Evolutionary conservation across 345 rosid genomes (phyloP), one percentile per base, ranked within the genome.

Genomic region (Hypericum perforatum): DNA sequence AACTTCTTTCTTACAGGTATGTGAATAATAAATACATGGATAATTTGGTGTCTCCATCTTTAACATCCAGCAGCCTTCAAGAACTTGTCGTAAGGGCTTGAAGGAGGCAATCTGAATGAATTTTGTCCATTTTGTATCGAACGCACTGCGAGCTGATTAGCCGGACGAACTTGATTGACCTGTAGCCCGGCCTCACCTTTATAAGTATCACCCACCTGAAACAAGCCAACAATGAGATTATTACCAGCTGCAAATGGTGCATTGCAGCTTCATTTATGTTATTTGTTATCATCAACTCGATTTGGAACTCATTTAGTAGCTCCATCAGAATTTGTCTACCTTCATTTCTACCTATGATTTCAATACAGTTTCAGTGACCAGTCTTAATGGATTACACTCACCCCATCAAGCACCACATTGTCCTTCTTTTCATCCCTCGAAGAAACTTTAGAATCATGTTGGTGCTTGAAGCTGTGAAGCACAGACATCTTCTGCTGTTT

Each of bases 401-500:
- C 96, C 82, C 22, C 62, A 45, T 60, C 70, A 7, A 54, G 65
- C 39, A 66, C 74, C 41, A 64, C 54, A 14, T 60, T 65, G 45
- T 56, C 66, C 40, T 66, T 68, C 47, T 65, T 73, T 62, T 63
- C 81, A 41, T 43, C 66, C 50, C 67, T 59, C 32, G 77, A 75
- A 61, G 63, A 54, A 46, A 74, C 78, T 60, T 68, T 83, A 71
- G 68, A 41, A 46, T 81, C 81, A 9, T 69, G 73, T 61, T 68
- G 80, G 60, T 67, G 70, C 74, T 86, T 86, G 61, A 86, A 82
- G 67, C 96, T 84, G 52, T 71, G 89, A 69, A 90, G 89, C 54
- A 86, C 82, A 1, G 89, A 82, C 97, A 90, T 90, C 80, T 90
- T 90, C 76, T 84, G 82, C 69, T 86, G 95, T 68, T 90, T 86